Evolutionary conservation across 495 filamentous ascomycete species (phyloP).

Genomic region (Rhizodiscina lignyota): DNA sequence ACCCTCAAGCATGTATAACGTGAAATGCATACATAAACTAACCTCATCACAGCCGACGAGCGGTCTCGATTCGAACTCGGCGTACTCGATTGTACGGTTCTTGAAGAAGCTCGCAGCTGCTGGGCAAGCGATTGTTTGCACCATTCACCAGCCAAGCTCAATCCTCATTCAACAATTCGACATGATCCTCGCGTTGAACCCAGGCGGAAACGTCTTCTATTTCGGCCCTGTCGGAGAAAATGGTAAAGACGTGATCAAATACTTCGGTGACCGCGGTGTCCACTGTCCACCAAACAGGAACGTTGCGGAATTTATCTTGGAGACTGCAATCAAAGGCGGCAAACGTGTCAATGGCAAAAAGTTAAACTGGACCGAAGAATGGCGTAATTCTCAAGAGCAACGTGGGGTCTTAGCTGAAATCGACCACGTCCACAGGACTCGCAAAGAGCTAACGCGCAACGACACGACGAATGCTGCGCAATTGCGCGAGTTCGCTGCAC

Average conservation of each 20-base stretch:
- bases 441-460: not conserved
- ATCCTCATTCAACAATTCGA: conserved; percentile 63
- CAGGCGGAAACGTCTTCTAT: conserved; percentile 56
- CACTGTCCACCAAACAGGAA: conserved; percentile 49
- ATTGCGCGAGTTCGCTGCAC: conserved; percentile 46
- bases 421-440: not conserved
- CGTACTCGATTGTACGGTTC: conserved; percentile 69
- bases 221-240: conserved; percentile 55
- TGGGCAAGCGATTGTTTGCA: conserved; percentile 64
- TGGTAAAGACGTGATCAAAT: conserved; percentile 43
- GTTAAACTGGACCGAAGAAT: conserved; percentile 57
- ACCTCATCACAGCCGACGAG: too few species aligned
- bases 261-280: conserved; percentile 46
- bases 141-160: conserved; percentile 64
- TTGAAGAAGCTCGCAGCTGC: conserved; percentile 65
- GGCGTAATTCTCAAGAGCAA: conserved; percentile 43
- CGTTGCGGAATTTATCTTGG: conserved; percentile 73
- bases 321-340: conserved; percentile 51
- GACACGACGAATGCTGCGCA: conserved; percentile 3
- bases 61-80: conserved; percentile 74
- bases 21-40: not conserved
- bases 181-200: conserved; percentile 53
- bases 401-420: conserved; percentile 32
- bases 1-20: not conserved
- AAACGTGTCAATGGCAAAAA: conserved; percentile 31